A percentile compares a stretch with the other conserved stretches of the same genome.
These are phyloP conservation scores for Musa balbisiana DNA, from an alignment of 202 grass and related monocot genomes.

Conservation along the genomic window DNA sequence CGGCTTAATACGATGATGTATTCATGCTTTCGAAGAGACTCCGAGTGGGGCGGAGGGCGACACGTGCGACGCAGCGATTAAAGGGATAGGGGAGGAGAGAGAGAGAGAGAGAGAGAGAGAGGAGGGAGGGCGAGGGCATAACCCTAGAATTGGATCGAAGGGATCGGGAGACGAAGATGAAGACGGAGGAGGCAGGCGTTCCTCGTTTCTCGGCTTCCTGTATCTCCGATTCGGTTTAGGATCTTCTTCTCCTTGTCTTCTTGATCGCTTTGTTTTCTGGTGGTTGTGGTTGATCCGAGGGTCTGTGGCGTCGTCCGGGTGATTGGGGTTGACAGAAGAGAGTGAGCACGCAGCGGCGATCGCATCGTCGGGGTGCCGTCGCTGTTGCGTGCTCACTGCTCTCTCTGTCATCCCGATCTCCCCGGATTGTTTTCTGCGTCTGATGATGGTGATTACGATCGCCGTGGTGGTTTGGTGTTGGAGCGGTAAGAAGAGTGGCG, in stretches of 20 bases:
- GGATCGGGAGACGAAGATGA: not conserved
- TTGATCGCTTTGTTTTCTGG: not conserved
- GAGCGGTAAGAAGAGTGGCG: too few species aligned
- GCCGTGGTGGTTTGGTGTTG: too few species aligned
- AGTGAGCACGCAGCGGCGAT: slow-evolving; percentile 11
- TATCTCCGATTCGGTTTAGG: not conserved
- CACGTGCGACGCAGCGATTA: not conserved
- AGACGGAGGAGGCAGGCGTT: not conserved
- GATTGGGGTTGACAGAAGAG: slow-evolving; percentile 8
- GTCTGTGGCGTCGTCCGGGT: not conserved
- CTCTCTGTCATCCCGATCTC: not conserved
- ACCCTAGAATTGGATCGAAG: not conserved
- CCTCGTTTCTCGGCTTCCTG: not conserved
- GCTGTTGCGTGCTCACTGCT: slow-evolving; percentile 11
- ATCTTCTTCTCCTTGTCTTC: too few species aligned
- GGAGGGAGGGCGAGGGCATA: not conserved
- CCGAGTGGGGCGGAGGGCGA: not conserved
- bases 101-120: not conserved
- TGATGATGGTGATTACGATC: not conserved
- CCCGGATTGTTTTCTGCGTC: not conserved
- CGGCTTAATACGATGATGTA: too few species aligned
- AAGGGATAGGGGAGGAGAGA: not conserved
- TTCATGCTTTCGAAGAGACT: too few species aligned
- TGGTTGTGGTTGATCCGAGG: not conserved
- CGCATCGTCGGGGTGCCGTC: not conserved